Base-by-base conservation (phyloP, 2,329 filamentous ascomycete species). In the Claviceps spartinae region DNA sequence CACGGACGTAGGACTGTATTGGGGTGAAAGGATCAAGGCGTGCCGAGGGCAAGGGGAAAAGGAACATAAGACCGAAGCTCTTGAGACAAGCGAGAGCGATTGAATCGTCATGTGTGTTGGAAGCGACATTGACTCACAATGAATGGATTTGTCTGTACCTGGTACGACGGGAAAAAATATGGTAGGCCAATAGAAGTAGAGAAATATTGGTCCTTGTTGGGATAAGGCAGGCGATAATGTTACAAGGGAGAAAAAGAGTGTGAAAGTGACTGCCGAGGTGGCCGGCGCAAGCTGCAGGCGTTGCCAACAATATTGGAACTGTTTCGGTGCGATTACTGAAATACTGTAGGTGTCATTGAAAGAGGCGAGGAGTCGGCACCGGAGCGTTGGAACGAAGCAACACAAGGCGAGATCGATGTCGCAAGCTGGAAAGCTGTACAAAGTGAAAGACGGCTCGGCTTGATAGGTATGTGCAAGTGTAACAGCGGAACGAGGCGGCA, bases 81-180 rank as follows among this genome's bases (percentile, higher is more conserved):
- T 46, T 52, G 49, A 45, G 53, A 47, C 53, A 60, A 52, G 52
- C 54, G 49, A 54, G 42, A 36, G 22, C 18, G 14, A 52, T 48
- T 22, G 16, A 47, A 48, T 46, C 34, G 38, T n/a, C 36, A 48
- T 52, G 50, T 45, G 47, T 56, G 54, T 53, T 55, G 52, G 56
- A 64, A 64, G 63, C 59, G 62, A 63, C 51, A 52, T 56, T 65
- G 61, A 68, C 66, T 68, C 62, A 68, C 65, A 60, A 41, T 8
- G 43, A 56, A 61, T 57, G 54, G 58, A 54, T 54, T 22, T 56
- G 54, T 59, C 60, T 55, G 58, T 60, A 57, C 59, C 65, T 61
- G 57, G 62, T 67, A 59, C 58, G 56, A 65, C 61, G 4, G 22
- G 47, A 49, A 30, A 54, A 50, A 24, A 40, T 34, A 40, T 43